phyloP scores from a whole-genome alignment of 2,329 filamentous ascomycete genomes.

The Fusarium sp. region DNA sequence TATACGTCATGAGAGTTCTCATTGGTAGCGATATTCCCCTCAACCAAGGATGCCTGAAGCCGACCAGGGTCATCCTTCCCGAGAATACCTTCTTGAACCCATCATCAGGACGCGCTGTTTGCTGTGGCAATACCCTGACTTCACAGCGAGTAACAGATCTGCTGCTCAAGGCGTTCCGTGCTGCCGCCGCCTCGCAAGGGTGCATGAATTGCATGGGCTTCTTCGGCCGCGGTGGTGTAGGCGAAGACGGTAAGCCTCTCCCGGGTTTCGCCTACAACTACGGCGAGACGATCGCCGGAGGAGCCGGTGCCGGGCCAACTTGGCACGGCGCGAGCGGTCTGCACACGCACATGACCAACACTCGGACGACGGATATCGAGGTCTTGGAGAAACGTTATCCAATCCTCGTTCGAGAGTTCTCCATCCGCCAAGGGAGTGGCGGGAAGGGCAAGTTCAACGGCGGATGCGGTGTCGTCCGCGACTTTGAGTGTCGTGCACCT shows the following conservation, averaged over 20 bases:
- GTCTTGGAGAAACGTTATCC: slow-evolving; percentile 47
- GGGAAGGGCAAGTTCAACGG: slow-evolving; percentile 44
- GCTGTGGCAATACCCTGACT: slow-evolving; percentile 65
- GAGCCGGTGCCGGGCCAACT: slow-evolving; percentile 45
- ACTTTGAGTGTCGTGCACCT: slow-evolving; percentile 46
- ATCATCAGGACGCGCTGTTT: slow-evolving; percentile 41
- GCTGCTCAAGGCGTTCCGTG: slow-evolving; percentile 42
- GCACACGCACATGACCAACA: slow-evolving; percentile 49
- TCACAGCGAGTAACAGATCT: slow-evolving; percentile 45
- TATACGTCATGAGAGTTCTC: slow-evolving; percentile 48
- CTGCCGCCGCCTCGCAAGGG: slow-evolving; percentile 5
- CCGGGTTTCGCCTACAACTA: slow-evolving; percentile 43
- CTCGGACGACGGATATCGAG: slow-evolving; percentile 48
- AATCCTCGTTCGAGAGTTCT: slow-evolving; percentile 43
- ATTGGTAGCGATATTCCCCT: slow-evolving; percentile 48
- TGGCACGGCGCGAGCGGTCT: slow-evolving; percentile 43
- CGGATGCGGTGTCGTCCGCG: slow-evolving; percentile 46
- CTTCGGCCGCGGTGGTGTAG: slow-evolving; percentile 37
- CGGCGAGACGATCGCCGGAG: slow-evolving; percentile 43
- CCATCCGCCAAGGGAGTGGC: slow-evolving; percentile 42
- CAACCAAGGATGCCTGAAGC: slow-evolving; percentile 49
- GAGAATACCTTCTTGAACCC: slow-evolving; percentile 46
- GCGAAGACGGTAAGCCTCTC: slow-evolving; percentile 35
- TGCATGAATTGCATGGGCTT: slow-evolving; percentile 9
- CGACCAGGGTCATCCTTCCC: slow-evolving; percentile 46